Evolutionary conservation across 2,329 filamentous ascomycete genomes (phyloP).

Genomic region (Xenosphaeropsis pyriputrescens): DNA sequence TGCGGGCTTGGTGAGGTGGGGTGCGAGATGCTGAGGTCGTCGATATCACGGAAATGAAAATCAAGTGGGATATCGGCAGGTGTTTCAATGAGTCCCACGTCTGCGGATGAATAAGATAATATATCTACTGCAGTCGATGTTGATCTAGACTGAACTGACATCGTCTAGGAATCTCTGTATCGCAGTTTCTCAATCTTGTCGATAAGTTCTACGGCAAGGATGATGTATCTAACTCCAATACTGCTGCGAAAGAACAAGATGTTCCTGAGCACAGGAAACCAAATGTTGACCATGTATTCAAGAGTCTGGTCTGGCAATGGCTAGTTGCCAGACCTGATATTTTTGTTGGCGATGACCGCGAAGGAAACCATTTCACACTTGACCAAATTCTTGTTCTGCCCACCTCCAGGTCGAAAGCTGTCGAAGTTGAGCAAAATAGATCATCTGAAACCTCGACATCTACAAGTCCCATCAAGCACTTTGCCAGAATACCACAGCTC

Average conservation of each 20-base stretch:
- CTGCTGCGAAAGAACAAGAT: not conserved
- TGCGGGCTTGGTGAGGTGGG: not conserved
- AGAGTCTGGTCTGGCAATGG: slow-evolving; percentile 5
- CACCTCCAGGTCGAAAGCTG: too few relatives aligned
- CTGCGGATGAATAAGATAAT: not conserved
- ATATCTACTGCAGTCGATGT: too few relatives aligned
- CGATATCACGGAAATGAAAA: not conserved
- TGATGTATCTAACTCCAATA: not conserved
- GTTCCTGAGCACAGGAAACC: not conserved
- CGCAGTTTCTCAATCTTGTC: not conserved
- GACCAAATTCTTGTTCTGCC: slow-evolving; percentile 8
- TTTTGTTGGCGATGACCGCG: slow-evolving; percentile 7
- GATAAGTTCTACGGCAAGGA: not conserved
- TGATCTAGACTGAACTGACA: too few relatives aligned
- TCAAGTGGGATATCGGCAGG: not conserved
- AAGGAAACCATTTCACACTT: slow-evolving; percentile 6
- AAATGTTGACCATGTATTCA: not conserved
- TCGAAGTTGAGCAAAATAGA: too few relatives aligned
- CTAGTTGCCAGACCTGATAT: slow-evolving; percentile 8
- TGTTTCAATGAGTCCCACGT: not conserved
- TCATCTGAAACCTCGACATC: not conserved
- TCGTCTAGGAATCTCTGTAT: not conserved
- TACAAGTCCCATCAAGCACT: not conserved
- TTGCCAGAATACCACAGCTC: not conserved
- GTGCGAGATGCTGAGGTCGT: not conserved